Evolutionary conservation across 83 land plant genomes (phyloP).

Genomic region (Picea abies): DNA sequence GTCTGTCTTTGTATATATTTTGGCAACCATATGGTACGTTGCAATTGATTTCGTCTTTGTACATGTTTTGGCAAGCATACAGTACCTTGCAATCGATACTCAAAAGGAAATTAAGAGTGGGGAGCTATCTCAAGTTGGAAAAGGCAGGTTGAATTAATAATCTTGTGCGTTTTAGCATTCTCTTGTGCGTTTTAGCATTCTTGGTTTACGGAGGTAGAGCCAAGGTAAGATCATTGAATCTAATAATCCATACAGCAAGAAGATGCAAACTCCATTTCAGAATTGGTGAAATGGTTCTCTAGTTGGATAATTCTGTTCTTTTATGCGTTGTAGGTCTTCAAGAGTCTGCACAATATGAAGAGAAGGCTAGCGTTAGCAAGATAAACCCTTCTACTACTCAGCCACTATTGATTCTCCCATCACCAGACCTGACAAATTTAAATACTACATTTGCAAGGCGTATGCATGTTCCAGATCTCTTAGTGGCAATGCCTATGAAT

Average conservation of each 20-base stretch:
- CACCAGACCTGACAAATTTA: neutral
- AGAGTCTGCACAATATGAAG: constrained; percentile 12
- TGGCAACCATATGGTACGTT: neutral
- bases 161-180: too few species aligned
- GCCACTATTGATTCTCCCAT: neutral
- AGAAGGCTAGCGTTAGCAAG: neutral
- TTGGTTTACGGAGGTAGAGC: neutral
- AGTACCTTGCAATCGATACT: neutral
- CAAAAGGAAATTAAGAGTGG: neutral
- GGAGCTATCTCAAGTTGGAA: neutral
- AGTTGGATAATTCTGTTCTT: neutral
- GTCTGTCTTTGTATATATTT: neutral
- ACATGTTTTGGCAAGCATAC: neutral
- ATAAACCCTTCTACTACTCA: neutral
- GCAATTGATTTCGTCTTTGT: neutral
- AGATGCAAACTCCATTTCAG: neutral
- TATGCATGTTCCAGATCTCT: neutral
- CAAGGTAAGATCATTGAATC: neutral
- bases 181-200: neutral
- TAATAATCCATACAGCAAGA: neutral
- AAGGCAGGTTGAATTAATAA: neutral
- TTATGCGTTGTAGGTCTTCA: constrained; percentile 2
- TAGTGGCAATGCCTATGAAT: neutral
- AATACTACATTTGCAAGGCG: neutral
- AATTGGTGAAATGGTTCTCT: neutral